phyloP scores from a whole-genome alignment of 805 yeast genomes.

The Candida ortonii region DNA sequence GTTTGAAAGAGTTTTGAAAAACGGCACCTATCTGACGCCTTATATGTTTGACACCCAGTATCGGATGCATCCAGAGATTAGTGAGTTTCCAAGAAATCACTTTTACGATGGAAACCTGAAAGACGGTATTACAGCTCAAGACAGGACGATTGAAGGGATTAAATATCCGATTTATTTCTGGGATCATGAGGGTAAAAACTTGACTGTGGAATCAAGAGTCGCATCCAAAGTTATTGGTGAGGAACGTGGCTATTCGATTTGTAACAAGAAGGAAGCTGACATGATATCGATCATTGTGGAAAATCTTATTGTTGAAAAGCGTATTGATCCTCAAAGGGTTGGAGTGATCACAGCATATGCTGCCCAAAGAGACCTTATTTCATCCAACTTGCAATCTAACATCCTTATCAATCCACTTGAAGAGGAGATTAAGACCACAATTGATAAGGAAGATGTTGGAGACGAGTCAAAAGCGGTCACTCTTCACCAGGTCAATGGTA shows the following conservation, averaged over 20 bases:
- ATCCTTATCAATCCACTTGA: slow-evolving; percentile 53
- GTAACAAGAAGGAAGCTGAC: slow-evolving; percentile 52
- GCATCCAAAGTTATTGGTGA: slow-evolving; percentile 37
- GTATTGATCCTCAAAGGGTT: slow-evolving; percentile 47
- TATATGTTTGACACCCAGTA: slow-evolving; percentile 79
- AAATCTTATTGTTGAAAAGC: slow-evolving; percentile 51
- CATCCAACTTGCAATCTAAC: slow-evolving; percentile 48
- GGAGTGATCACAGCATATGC: slow-evolving; percentile 76
- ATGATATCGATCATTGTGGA: slow-evolving; percentile 47
- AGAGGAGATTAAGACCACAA: slow-evolving; percentile 45
- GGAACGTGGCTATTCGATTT: slow-evolving; percentile 55
- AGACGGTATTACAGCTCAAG: slow-evolving; percentile 62
- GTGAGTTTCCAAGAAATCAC: slow-evolving; percentile 75
- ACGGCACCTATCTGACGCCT: slow-evolving; percentile 58
- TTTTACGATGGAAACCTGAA: slow-evolving; percentile 70
- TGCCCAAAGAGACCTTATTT: slow-evolving; percentile 65
- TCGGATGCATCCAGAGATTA: slow-evolving; percentile 94
- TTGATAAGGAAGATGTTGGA: slow-evolving; percentile 60
- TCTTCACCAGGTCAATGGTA: slow-evolving; percentile 44
- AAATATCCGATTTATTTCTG: slow-evolving; percentile 58
- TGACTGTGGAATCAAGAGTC: slow-evolving; percentile 44
- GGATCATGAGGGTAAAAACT: slow-evolving; percentile 47
- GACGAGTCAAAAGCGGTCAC: slow-evolving; percentile 41
- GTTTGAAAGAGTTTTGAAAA: slow-evolving; percentile 62
- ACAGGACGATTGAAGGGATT: slow-evolving; percentile 46